These are phyloP conservation scores for Cinchona pubescens DNA, from an alignment of 257 asterid genomes.

Conservation along the genomic window DNA sequence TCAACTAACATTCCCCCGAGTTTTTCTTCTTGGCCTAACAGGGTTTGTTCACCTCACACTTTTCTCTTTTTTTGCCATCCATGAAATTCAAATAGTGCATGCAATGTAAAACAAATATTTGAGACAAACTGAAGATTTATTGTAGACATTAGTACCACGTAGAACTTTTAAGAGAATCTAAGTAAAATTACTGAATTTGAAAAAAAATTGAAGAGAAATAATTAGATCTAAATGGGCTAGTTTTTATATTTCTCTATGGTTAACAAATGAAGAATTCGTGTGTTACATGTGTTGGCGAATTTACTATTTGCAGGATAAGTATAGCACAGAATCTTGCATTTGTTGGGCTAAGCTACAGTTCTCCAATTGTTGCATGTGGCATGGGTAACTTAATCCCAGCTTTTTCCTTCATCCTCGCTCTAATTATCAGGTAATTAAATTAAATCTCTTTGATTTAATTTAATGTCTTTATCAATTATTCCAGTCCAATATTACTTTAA, in stretches of 20 bases:
- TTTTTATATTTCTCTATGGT: no score
- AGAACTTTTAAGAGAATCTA: no score
- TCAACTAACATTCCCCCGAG: constrained; percentile 40
- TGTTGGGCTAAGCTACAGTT: constrained; percentile 69
- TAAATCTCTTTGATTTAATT: no score
- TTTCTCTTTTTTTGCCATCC: neutral
- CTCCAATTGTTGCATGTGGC: constrained; percentile 78
- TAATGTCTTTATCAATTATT: neutral
- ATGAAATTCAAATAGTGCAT: neutral
- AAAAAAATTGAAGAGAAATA: no score
- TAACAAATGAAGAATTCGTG: no score
- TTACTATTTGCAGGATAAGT: constrained; percentile 48
- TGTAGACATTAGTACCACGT: no score
- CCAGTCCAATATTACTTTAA: neutral
- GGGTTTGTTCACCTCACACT: constrained; percentile 45
- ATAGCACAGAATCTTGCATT: constrained; percentile 72
- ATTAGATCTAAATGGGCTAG: no score
- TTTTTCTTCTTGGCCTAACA: constrained; percentile 58
- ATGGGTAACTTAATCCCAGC: constrained; percentile 73
- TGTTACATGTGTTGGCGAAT: no score
- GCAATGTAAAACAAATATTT: neutral
- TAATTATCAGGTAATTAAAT: constrained; percentile 48
- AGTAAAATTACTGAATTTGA: no score
- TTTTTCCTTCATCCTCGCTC: constrained; percentile 52
- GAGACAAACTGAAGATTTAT: neutral